Conservation (phyloP, 371 early-diverging fungal species). For the Mucor plumbeus region DNA sequence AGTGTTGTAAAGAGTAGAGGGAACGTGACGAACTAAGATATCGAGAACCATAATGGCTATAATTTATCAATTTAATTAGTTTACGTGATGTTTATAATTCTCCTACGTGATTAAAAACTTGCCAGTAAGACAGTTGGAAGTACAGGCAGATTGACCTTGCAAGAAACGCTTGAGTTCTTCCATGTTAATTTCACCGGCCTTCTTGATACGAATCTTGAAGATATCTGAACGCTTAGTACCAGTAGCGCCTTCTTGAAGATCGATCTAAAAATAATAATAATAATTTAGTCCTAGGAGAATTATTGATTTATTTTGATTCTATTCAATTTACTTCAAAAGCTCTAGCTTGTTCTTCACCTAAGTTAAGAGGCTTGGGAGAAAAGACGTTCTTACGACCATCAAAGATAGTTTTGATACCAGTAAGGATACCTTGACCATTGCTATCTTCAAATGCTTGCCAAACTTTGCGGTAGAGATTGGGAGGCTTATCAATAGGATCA, state of each 20-base stretch:
- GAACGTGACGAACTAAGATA: slow-evolving; percentile 80
- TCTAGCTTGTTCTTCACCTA: slow-evolving; percentile 46
- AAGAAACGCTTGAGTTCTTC: slow-evolving; percentile 60
- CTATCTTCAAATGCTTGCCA: slow-evolving; percentile 49
- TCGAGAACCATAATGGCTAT: slow-evolving; percentile 84
- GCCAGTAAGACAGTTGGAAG: slow-evolving; percentile 55
- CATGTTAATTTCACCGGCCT: slow-evolving; percentile 64
- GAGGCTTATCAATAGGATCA: slow-evolving; percentile 46
- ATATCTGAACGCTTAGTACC: slow-evolving; percentile 33
- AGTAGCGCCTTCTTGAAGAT: slow-evolving; percentile 28
- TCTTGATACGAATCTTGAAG: slow-evolving; percentile 65
- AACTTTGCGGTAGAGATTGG: slow-evolving; percentile 52
- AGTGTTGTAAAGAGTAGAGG: slow-evolving; percentile 73
- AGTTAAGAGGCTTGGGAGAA: slow-evolving; percentile 45
- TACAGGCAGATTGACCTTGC: slow-evolving; percentile 43
- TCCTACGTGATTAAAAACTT: slow-evolving; percentile 7
- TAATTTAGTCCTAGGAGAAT: not conserved
- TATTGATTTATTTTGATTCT: not conserved
- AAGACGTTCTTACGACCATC: slow-evolving; percentile 61
- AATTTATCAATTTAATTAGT: not conserved
- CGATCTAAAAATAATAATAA: slow-evolving; percentile 36
- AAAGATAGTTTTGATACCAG: slow-evolving; percentile 48
- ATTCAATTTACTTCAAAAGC: slow-evolving; percentile 47
- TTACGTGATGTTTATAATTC: not conserved
- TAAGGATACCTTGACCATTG: slow-evolving; percentile 38